Evolutionary conservation across 2,329 filamentous ascomycete species (phyloP).

Genomic region (Ceratocystis ficicola): DNA sequence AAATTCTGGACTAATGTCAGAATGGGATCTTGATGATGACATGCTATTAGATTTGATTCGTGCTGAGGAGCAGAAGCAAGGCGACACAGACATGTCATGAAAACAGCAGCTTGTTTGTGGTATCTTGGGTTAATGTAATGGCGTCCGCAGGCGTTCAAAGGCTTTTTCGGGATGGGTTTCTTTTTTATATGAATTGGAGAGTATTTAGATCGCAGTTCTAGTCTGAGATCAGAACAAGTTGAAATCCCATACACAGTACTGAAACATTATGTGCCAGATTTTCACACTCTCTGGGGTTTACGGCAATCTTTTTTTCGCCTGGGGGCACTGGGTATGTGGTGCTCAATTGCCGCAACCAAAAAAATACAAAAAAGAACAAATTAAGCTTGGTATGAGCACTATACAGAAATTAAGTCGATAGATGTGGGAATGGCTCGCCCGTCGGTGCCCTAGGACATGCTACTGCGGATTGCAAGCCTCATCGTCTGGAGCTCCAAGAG

Average conservation of each 20-base stretch:
- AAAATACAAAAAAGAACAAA: background rate
- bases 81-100: constrained; percentile 23
- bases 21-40: constrained; percentile 22
- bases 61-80: constrained; percentile 32
- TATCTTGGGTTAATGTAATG: background rate
- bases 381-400: constrained; percentile 5
- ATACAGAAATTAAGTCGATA: background rate
- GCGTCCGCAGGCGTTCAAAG: background rate
- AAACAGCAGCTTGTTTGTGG: background rate
- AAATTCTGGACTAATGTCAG: constrained; percentile 18
- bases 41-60: constrained; percentile 41
- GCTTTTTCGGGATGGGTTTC: background rate
- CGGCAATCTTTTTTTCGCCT: background rate
- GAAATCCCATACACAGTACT: background rate
- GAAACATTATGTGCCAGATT: background rate
- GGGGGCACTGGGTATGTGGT: background rate
- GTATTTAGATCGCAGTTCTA: background rate
- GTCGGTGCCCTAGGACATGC: constrained; percentile 21
- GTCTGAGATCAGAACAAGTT: background rate
- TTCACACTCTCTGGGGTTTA: background rate
- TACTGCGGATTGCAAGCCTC: constrained; percentile 48
- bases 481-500: constrained; percentile 48
- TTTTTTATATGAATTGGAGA: background rate
- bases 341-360: background rate
- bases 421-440: background rate